Conservation (phyloP, 2,329 filamentous ascomycete genomes). For the Paradendryphiella salina region DNA sequence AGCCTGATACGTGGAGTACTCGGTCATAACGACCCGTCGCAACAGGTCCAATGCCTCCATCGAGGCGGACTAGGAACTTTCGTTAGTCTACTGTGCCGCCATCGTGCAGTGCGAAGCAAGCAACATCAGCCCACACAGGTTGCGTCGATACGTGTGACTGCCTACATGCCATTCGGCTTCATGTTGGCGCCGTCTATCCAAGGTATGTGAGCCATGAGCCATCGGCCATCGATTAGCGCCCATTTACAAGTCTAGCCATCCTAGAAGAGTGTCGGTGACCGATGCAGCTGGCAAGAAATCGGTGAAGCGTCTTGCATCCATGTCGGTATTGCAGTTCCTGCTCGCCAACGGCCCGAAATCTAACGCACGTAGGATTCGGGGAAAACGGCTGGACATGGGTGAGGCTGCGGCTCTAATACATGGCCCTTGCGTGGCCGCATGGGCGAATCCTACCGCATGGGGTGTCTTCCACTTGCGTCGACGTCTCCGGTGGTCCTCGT, state of each 20-base stretch:
- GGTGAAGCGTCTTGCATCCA: background rate
- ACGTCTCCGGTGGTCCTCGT: background rate
- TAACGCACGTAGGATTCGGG: constrained; percentile 4
- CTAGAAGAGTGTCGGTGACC: constrained; percentile 2
- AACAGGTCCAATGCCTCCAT: background rate
- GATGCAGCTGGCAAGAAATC: constrained; percentile 2
- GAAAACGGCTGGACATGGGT: constrained; percentile 4
- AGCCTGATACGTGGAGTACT: constrained; percentile 1
- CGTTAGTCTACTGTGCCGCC: constrained; percentile 13
- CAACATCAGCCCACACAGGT: constrained; percentile 7
- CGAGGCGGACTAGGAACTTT: constrained; percentile 2
- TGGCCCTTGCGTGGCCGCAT: background rate
- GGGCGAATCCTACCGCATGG: constrained; percentile 1
- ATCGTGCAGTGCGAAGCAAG: constrained; percentile 9
- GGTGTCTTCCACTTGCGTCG: constrained; percentile 1
- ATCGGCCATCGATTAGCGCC: background rate
- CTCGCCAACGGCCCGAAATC: constrained; percentile 2
- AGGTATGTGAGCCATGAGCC: constrained; percentile 1
- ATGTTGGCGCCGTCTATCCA: background rate
- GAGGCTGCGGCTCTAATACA: constrained; percentile 1
- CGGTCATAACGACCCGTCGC: constrained; percentile 1
- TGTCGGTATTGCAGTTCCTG: constrained; percentile 2
- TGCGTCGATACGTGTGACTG: background rate
- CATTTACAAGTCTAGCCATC: background rate
- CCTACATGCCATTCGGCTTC: constrained; percentile 1